These are phyloP conservation scores for Coemansia sp. DNA, from an alignment of 192 early-diverging fungal species.

Conservation along the genomic window DNA sequence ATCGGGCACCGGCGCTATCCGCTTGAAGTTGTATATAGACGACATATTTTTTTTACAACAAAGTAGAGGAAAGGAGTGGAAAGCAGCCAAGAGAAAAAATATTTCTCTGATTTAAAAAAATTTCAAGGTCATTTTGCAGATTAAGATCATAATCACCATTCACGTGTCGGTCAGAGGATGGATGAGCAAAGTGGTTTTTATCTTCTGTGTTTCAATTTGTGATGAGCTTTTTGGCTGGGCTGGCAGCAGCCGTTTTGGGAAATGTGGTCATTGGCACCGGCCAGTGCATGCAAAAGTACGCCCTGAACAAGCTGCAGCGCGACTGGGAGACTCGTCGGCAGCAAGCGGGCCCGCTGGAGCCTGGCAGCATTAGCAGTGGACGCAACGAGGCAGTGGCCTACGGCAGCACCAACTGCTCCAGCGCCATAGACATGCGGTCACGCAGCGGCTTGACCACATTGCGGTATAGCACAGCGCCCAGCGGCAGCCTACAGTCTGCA, in stretches of 20 bases:
- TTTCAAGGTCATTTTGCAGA: not conserved
- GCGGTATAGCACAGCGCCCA: not conserved
- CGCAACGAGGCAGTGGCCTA: constrained; percentile 8
- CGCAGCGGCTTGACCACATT: constrained; percentile 13
- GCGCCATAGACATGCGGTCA: constrained; percentile 23
- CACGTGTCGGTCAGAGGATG: not conserved
- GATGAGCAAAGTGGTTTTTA: not conserved
- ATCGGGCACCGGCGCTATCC: constrained; percentile 91
- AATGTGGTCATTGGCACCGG: constrained; percentile 52
- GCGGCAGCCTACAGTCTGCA: not conserved
- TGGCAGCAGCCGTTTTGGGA: constrained; percentile 39
- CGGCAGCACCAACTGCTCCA: constrained; percentile 1
- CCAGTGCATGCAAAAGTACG: constrained; percentile 53
- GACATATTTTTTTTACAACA: constrained; percentile 18
- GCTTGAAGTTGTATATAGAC: constrained; percentile 97
- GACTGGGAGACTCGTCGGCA: constrained; percentile 21
- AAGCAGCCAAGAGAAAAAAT: not conserved
- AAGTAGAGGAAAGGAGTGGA: not conserved
- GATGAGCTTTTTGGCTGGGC: constrained; percentile 43
- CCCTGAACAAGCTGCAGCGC: constrained; percentile 40
- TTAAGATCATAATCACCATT: not conserved
- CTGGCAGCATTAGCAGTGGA: constrained; percentile 6
- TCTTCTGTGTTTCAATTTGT: not conserved
- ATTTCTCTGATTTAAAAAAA: constrained; percentile 4
- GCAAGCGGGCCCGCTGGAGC: constrained; percentile 14